phyloP scores from a whole-genome alignment of 2,329 filamentous ascomycete species.

The Cercospora zeina region DNA sequence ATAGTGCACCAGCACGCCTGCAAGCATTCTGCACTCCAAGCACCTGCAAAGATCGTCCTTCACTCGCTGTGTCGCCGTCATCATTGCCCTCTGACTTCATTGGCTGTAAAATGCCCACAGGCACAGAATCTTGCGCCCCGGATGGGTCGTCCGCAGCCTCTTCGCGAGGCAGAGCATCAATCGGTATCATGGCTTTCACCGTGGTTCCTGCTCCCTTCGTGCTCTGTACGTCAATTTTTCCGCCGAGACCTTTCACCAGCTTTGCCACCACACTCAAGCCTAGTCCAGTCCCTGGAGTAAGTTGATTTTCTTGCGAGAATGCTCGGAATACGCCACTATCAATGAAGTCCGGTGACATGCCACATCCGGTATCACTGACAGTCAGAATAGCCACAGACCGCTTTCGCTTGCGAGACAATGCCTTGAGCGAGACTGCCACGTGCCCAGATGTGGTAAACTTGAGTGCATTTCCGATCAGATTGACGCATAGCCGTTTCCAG shows the following conservation, averaged over 20 bases:
- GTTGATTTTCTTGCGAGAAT: slow-evolving; percentile 40
- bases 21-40: slow-evolving; percentile 1
- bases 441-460: slow-evolving; percentile 47
- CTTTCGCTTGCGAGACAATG: not conserved
- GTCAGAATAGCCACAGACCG: slow-evolving; percentile 9
- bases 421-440: slow-evolving; percentile 15
- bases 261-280: slow-evolving; percentile 40
- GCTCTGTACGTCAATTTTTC: slow-evolving; percentile 35
- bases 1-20: not conserved
- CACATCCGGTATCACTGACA: slow-evolving; percentile 37
- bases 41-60: slow-evolving; percentile 3
- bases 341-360: slow-evolving; percentile 38
- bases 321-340: slow-evolving; percentile 36
- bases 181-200: slow-evolving; percentile 12
- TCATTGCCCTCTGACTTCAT: not conserved
- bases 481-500: slow-evolving; percentile 8
- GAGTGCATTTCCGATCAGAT: slow-evolving; percentile 50
- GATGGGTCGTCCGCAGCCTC: not conserved
- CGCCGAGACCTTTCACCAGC: slow-evolving; percentile 35
- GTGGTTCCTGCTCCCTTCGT: slow-evolving; percentile 33
- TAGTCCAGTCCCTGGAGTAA: slow-evolving; percentile 39
- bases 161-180: not conserved
- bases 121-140: not conserved
- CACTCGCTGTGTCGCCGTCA: not conserved
- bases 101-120: slow-evolving; percentile 1